Evolutionary conservation across 352 stramenopile species (phyloP).

Genomic region (Phytophthora syringae): DNA sequence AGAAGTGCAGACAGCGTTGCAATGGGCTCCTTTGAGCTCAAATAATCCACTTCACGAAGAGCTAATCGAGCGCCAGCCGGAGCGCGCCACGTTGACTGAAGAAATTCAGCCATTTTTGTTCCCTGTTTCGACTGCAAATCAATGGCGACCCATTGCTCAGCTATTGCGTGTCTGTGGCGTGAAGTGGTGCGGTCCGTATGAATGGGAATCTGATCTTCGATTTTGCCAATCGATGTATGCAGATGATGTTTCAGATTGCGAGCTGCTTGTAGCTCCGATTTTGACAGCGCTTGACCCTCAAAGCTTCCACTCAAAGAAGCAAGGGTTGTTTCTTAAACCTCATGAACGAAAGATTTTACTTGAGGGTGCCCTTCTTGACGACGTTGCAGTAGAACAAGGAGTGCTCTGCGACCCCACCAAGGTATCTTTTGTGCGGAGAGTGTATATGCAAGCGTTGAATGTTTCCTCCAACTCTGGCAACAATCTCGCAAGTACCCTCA

Average conservation of each 20-base stretch:
- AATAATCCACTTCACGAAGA: conserved; percentile 51
- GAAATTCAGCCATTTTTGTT: conserved; percentile 87
- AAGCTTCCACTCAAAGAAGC: conserved; percentile 4
- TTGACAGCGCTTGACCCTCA: conserved; percentile 46
- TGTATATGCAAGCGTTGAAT: conserved; percentile 38
- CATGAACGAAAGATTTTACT: conserved; percentile 35
- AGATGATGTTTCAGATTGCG: conserved; percentile 46
- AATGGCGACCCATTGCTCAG: conserved; percentile 39
- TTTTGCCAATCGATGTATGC: conserved; percentile 36
- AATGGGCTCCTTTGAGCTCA: conserved; percentile 67
- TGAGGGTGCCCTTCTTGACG: conserved; percentile 25
- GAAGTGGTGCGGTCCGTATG: conserved; percentile 27
- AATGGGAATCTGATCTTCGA: conserved; percentile 20
- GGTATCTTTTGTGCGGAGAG: conserved; percentile 51
- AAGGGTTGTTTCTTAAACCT: conserved; percentile 39
- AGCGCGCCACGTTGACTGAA: conserved; percentile 69
- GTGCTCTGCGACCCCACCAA: conserved; percentile 43
- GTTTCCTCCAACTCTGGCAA: conserved; percentile 26
- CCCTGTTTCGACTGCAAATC: conserved; percentile 40
- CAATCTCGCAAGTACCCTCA: conserved; percentile 28
- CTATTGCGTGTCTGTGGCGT: conserved; percentile 62
- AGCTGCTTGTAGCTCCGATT: conserved; percentile 48
- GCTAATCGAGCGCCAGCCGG: conserved; percentile 66
- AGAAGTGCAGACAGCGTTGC: conserved; percentile 40
- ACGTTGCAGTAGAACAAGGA: conserved; percentile 29